These are phyloP conservation scores for Bonia amplexicaulis DNA, from an alignment of 176 grass and related monocot species.

Conservation along the genomic window DNA sequence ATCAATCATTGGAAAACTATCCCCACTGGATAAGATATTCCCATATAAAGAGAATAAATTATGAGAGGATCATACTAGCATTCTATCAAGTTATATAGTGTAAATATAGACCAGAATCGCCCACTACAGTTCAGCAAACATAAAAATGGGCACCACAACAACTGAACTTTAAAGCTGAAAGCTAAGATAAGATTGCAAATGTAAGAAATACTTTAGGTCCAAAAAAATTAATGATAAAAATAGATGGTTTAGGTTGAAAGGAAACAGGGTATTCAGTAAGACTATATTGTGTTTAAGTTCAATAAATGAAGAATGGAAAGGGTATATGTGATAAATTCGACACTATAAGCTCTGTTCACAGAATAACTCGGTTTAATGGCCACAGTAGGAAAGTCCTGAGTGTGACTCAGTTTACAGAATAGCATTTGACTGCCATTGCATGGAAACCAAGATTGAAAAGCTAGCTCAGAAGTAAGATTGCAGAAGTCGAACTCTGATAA, in stretches of 20 bases:
- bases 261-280: background rate
- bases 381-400: background rate
- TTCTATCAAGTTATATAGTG: constrained; percentile 7
- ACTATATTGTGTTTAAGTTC: background rate
- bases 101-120: background rate
- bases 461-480: background rate
- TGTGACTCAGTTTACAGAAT: background rate
- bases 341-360: background rate
- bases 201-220: background rate
- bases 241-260: background rate
- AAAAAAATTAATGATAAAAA: background rate
- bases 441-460: background rate
- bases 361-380: background rate
- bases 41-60: constrained; percentile 6
- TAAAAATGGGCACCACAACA: background rate
- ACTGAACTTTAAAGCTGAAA: constrained; percentile 11
- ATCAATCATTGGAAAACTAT: constrained; percentile 37
- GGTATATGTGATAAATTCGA: background rate
- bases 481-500: background rate
- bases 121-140: background rate
- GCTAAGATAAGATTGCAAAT: background rate
- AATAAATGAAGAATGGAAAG: background rate
- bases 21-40: constrained; percentile 33
- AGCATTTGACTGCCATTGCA: background rate
- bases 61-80: constrained; percentile 20